Evolutionary conservation across 371 early-diverging fungal genomes (phyloP), one percentile per base, ranked within the genome.

Genomic region (Mortierella sp.): DNA sequence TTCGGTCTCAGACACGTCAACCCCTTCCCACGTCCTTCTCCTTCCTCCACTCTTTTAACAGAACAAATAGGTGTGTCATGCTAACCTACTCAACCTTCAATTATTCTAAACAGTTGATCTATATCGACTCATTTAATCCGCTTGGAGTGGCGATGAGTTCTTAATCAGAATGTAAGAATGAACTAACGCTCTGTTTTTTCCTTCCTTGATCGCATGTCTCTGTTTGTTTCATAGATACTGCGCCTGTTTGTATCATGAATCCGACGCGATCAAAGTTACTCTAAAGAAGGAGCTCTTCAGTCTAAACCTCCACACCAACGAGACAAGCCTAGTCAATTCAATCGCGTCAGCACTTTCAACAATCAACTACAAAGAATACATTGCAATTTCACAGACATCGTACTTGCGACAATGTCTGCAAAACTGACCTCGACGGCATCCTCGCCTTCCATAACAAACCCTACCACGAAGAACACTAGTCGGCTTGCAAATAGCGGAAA

Each of bases 401-500:
- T 23, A 22, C 42, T 43, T 19, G 22, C 26, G 7, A 51, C 23
- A 53, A 77, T 77, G 78, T 77, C 78, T 19, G 72, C 68, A 26
- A 78, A 73, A 65, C 61, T 67, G 35, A 51, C 59, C 74, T 61
- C 80, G 32, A 66, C 68, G 45, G 74, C 68, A 29, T 64, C 78
- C 17, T 68, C 80, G 35, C 67, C 74, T 1, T 79, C 80, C 55
- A 74, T 74, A 60, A 29, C 80, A 40, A 79, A 74, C 23, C 68
- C 73, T 15, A 70, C 74, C 22, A 67, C 28, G 55, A 79, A 79
- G 57, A 63, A 57, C 63, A 73, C 70, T 57, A 66, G 37, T 22
- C 69, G 80, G 28, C 58, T 74, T 5, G 59, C 79, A 13, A 68
- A 60, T 8, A 54, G 26, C 54, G 59, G 34, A 17, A 35, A 43